These are phyloP conservation scores for Pyrus bretschneideri DNA, from an alignment of 306 rosid genomes.

Conservation along the genomic window DNA sequence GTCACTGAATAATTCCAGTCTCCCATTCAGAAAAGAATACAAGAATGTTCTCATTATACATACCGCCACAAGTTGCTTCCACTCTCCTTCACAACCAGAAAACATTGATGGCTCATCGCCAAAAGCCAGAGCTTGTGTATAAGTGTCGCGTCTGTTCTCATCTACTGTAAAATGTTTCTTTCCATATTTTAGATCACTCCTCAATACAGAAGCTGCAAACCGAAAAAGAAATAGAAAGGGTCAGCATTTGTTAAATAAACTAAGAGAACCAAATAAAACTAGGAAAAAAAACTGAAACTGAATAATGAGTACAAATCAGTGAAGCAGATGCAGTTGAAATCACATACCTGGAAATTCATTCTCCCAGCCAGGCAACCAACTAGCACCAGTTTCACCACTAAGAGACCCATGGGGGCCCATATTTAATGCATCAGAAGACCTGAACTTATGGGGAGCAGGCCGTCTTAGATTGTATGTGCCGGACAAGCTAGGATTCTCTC, in stretches of 20 bases:
- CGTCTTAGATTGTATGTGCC: constrained; percentile 66
- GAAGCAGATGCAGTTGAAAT: not conserved
- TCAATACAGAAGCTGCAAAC: constrained; percentile 75
- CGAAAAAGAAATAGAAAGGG: constrained; percentile 1
- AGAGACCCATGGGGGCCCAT: constrained; percentile 34
- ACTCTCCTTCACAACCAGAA: constrained; percentile 45
- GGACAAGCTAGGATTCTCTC: constrained; percentile 47
- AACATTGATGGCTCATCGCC: constrained; percentile 38
- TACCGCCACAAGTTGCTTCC: constrained; percentile 74
- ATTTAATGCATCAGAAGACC: constrained; percentile 36
- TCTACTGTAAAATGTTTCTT: constrained; percentile 65
- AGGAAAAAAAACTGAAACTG: not conserved
- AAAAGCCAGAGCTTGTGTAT: constrained; percentile 29
- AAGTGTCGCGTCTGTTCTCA: constrained; percentile 86
- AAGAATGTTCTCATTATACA: not conserved
- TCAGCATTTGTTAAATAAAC: not conserved
- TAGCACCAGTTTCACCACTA: constrained; percentile 46
- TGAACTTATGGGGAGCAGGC: constrained; percentile 30
- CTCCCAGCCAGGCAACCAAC: constrained; percentile 71
- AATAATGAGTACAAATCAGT: not conserved
- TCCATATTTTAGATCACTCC: constrained; percentile 65
- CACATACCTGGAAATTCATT: constrained; percentile 77
- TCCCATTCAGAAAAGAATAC: not conserved
- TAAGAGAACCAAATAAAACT: not conserved
- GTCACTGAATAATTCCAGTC: not conserved